Evolutionary conservation across 371 early-diverging fungal genomes (phyloP).

Genomic region (Mortierella polycephala): DNA sequence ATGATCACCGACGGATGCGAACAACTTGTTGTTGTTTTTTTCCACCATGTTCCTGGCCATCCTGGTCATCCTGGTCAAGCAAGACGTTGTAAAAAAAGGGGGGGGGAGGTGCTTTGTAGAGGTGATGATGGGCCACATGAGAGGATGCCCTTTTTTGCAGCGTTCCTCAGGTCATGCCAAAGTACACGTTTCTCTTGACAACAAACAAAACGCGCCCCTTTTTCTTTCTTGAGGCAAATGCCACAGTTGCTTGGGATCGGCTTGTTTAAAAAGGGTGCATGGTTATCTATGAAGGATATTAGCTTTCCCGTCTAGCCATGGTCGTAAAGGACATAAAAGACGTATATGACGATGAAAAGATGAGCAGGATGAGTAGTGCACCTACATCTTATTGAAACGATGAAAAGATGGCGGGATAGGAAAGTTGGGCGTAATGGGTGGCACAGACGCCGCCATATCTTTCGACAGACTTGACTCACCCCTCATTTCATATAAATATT

Average conservation of each 20-base stretch:
- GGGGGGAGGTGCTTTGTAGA: not conserved
- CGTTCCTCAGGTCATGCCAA: not conserved
- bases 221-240: no score
- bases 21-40: no score
- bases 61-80: slow-evolving; percentile 5
- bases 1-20: not conserved
- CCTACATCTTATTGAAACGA: no score
- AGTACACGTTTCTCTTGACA: not conserved
- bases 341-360: not conserved
- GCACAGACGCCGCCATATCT: not conserved
- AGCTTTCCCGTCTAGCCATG: no score
- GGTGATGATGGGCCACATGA: not conserved
- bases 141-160: not conserved
- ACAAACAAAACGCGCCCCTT: no score
- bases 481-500: not conserved
- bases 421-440: no score
- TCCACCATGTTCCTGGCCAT: not conserved
- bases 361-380: not conserved
- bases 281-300: no score
- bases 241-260: no score
- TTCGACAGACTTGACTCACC: slow-evolving; percentile 16
- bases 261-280: no score
- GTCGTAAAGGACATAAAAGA: no score
- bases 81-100: not conserved
- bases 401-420: no score